Conservation (phyloP, 2,329 filamentous ascomycete species). For the Sporothrix inflata region DNA sequence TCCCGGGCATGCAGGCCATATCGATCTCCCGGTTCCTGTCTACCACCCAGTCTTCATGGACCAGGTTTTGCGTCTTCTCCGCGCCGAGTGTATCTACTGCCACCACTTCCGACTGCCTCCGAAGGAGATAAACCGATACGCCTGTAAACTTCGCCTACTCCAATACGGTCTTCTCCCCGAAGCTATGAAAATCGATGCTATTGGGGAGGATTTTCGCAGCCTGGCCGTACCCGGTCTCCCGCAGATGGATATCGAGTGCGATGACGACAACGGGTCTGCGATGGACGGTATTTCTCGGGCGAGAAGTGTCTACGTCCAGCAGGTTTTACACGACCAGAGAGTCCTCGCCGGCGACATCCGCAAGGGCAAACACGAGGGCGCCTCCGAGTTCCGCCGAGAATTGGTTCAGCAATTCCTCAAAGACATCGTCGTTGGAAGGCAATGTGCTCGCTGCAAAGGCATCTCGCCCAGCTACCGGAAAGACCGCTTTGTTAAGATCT, state of each 20-base stretch:
- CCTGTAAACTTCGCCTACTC: slow-evolving; percentile 82
- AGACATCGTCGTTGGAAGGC: slow-evolving; percentile 68
- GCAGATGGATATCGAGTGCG: slow-evolving; percentile 59
- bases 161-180: slow-evolving; percentile 81
- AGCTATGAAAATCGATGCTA: slow-evolving; percentile 60
- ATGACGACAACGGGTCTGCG: slow-evolving; percentile 61
- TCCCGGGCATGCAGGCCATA: slow-evolving; percentile 91
- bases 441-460: slow-evolving; percentile 68
- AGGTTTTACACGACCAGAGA: slow-evolving; percentile 66
- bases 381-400: slow-evolving; percentile 73
- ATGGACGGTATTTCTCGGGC: slow-evolving; percentile 58
- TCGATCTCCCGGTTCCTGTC: slow-evolving; percentile 88
- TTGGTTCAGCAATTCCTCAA: slow-evolving; percentile 82
- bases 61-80: slow-evolving; percentile 80
- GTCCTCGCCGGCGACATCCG: slow-evolving; percentile 53
- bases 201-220: slow-evolving; percentile 52
- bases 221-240: slow-evolving; percentile 46
- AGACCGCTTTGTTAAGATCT: slow-evolving; percentile 90
- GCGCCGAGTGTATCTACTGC: slow-evolving; percentile 90
- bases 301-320: slow-evolving; percentile 70
- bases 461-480: slow-evolving; percentile 85
- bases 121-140: slow-evolving; percentile 74
- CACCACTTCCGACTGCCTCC: slow-evolving; percentile 80
- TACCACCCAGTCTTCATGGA: slow-evolving; percentile 98
- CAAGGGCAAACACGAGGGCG: slow-evolving; percentile 79